Base-by-base conservation (phyloP, 108 stramenopile species). In the Skeletonema grethae region DNA sequence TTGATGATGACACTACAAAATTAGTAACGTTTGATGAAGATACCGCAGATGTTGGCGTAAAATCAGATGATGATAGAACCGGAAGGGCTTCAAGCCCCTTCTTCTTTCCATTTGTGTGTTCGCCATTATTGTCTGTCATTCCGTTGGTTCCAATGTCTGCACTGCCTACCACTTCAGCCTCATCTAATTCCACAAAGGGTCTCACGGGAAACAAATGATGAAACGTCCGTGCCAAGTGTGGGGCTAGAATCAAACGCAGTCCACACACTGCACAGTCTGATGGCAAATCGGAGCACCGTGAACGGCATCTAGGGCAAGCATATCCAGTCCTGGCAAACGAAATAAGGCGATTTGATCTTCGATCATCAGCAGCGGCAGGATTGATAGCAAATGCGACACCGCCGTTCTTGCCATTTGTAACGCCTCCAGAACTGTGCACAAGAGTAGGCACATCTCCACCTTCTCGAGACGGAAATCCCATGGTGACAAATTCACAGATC, bases 141-240 rank as follows among this genome's bases (percentile, higher is more conserved):
- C 53, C 30, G 13, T 59, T 10, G 36, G 22, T 36, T 18, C 13
- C 75, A 60, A 7, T 55, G 10, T 45, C 39, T 16, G 10, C 46
- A 53, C 29, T 29, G 38, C 53, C 55, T 6, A 75, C 48, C 8
- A 63, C 79, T 22, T 84, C 66, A 22, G 75, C 82, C 24, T 74
- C 70, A 11, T 66, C 62, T 57, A 91, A 62, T 64, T 95, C 93
- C 57, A 56, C 31, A 84, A 97, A 97, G 16, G 85, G 83, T 64
- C 90, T 72, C 41, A 96, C 94, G 9, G 97, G 97, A 64, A 97
- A 97, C 62, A 97, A 82, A 72, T 97, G 97, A 72, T 97, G 97
- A 85, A 94, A 95, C 8, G 88, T 87, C 64, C 95, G 69, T 34
- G 95, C 93, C 67, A 97, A 62, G 64, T 96, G 95, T 2, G 95